Conservation (phyloP, 2,329 filamentous ascomycete species). For the Gnomoniopsis smithogilvyi region DNA sequence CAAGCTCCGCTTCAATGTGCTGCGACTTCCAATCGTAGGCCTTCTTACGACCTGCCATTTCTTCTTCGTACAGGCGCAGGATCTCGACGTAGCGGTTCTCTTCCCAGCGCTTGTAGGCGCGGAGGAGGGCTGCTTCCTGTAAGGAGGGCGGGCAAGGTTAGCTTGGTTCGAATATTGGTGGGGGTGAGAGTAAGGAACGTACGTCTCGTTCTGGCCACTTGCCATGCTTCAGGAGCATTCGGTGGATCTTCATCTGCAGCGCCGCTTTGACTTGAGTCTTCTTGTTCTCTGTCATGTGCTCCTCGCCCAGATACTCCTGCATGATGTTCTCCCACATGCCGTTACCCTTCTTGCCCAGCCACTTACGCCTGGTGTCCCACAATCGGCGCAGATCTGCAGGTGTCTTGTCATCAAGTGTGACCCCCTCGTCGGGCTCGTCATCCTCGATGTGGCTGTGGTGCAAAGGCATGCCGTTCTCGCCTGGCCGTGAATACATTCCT, state of each 20-base stretch:
- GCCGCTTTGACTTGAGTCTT: constrained; percentile 46
- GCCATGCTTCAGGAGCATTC: constrained; percentile 46
- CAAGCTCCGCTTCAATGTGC: constrained; percentile 48
- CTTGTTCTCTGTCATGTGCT: constrained; percentile 58
- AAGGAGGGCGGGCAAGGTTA: neutral
- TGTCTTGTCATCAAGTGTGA: constrained; percentile 40
- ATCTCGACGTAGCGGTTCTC: constrained; percentile 29
- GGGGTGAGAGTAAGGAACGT: constrained; percentile 26
- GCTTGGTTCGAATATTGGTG: neutral
- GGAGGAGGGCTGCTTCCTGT: constrained; percentile 14
- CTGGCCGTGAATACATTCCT: neutral
- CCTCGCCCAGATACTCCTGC: constrained; percentile 36
- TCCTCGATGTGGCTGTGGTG: neutral
- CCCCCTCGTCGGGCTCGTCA: constrained; percentile 7
- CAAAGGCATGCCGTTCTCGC: neutral
- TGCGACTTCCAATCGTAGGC: constrained; percentile 44
- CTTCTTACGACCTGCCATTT: constrained; percentile 45
- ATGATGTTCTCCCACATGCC: constrained; percentile 58
- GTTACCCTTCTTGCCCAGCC: constrained; percentile 47
- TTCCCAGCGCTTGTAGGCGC: constrained; percentile 14
- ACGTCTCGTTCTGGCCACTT: constrained; percentile 50
- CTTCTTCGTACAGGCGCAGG: constrained; percentile 34
- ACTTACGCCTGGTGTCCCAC: constrained; percentile 45
- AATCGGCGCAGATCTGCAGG: constrained; percentile 47
- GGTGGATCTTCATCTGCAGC: constrained; percentile 55